Evolutionary conservation across 345 rosid species (phyloP).

Genomic region (Rhodamnia argentea): DNA sequence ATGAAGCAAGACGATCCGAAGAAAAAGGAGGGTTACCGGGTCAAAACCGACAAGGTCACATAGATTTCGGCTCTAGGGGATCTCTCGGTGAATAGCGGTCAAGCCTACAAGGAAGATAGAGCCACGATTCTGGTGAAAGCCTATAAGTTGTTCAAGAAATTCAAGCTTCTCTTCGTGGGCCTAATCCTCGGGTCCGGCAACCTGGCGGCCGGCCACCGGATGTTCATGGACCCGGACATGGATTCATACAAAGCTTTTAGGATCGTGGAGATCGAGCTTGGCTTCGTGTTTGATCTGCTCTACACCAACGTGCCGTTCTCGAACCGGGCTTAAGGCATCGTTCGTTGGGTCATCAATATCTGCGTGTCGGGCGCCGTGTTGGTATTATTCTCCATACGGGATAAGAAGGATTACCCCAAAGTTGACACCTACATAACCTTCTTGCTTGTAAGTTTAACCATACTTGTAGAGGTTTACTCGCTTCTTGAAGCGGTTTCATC

Average conservation of each 20-base stretch:
- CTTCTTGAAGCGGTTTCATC: neutral
- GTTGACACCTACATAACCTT: slow-evolving; percentile 7
- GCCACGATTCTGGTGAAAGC: neutral
- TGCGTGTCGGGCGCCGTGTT: neutral
- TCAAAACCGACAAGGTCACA: neutral
- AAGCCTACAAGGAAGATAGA: neutral
- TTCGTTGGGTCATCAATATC: slow-evolving; percentile 9
- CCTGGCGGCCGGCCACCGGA: slow-evolving; percentile 1
- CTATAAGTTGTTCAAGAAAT: slow-evolving; percentile 11
- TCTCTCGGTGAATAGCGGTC: neutral
- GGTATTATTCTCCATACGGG: neutral
- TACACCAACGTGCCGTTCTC: slow-evolving; percentile 31
- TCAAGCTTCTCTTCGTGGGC: slow-evolving; percentile 29
- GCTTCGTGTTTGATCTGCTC: slow-evolving; percentile 31
- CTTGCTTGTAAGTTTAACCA: neutral
- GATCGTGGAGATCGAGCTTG: slow-evolving; percentile 25
- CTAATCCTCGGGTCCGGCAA: slow-evolving; percentile 11
- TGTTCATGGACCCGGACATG: neutral
- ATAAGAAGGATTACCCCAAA: neutral
- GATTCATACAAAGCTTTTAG: slow-evolving; percentile 4
- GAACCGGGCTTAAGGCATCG: neutral
- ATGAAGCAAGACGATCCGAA: neutral
- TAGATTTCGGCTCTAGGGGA: neutral
- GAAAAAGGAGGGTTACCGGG: neutral
- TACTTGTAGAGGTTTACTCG: slow-evolving; percentile 7